These are phyloP conservation scores for Cryomyces minteri DNA, from an alignment of 495 filamentous ascomycete species.

Conservation along the genomic window DNA sequence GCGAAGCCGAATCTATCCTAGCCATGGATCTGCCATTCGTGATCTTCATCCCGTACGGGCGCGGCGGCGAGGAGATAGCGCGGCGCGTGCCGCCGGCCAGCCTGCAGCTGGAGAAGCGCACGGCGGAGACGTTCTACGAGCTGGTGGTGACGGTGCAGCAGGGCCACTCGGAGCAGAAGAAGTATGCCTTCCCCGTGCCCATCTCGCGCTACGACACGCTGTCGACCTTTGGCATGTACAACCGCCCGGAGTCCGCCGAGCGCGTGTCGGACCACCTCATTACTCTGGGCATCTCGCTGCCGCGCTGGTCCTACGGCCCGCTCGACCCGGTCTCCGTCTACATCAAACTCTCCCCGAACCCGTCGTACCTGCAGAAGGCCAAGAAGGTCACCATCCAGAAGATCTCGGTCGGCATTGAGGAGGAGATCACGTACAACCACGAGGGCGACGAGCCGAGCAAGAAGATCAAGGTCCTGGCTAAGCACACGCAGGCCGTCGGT, in stretches of 20 bases:
- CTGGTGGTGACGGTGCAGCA: constrained; percentile 93
- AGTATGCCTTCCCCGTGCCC: constrained; percentile 81
- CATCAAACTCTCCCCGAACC: constrained; percentile 81
- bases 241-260: constrained; percentile 77
- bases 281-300: constrained; percentile 75
- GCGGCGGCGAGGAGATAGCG: constrained; percentile 73
- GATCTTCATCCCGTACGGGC: constrained; percentile 88
- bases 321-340: constrained; percentile 90
- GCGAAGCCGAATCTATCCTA: constrained; percentile 69
- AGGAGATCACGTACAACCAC: constrained; percentile 93
- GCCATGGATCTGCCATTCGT: constrained; percentile 98
- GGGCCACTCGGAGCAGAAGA: constrained; percentile 64
- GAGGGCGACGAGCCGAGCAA: constrained; percentile 93
- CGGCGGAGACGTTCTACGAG: constrained; percentile 92
- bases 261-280: constrained; percentile 78
- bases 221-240: constrained; percentile 99
- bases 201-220: constrained; percentile 86
- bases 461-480: constrained; percentile 72
- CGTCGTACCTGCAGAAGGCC: constrained; percentile 77
- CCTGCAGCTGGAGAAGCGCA: constrained; percentile 75
- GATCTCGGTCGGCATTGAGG: constrained; percentile 86
- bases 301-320: constrained; percentile 92
- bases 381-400: constrained; percentile 85
- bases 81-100: constrained; percentile 82
- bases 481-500: constrained; percentile 62